Conservation (phyloP, 768 basidiomycete genomes). For the Baorangia bicolor region DNA sequence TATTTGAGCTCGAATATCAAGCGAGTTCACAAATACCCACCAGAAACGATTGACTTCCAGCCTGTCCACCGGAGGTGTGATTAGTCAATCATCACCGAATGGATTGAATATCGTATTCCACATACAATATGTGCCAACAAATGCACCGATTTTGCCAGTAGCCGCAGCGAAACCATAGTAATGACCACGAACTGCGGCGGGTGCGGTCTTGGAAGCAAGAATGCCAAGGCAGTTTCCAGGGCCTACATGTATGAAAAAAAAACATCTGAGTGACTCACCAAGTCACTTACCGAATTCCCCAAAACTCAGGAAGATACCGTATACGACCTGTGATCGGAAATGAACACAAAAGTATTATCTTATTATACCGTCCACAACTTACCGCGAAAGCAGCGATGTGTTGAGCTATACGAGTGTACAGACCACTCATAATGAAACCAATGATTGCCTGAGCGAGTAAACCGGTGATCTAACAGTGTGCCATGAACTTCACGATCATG, state of each 20-base stretch:
- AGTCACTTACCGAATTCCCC: constrained; percentile 70
- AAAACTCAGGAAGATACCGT: constrained; percentile 87
- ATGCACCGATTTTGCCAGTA: constrained; percentile 81
- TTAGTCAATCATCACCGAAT: constrained; percentile 2
- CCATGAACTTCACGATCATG: not conserved
- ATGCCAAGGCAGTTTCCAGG: constrained; percentile 88
- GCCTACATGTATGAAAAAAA: constrained; percentile 35
- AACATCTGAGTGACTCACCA: not conserved
- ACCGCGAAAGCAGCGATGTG: constrained; percentile 78
- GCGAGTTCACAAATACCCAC: constrained; percentile 31
- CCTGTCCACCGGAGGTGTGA: constrained; percentile 34
- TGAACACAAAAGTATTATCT: not conserved
- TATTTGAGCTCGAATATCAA: not conserved
- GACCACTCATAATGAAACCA: constrained; percentile 89
- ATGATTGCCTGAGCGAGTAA: constrained; percentile 66
- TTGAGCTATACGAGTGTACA: constrained; percentile 59
- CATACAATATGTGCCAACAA: constrained; percentile 79
- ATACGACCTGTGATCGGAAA: constrained; percentile 55
- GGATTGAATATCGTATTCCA: constrained; percentile 3
- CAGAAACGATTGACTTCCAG: constrained; percentile 65
- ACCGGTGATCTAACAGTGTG: constrained; percentile 53
- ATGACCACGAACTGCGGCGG: constrained; percentile 83
- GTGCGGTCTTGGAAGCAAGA: constrained; percentile 80
- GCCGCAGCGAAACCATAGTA: constrained; percentile 88
- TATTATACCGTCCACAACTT: constrained; percentile 20